These are phyloP conservation scores for Daedalea quercina DNA, from an alignment of 768 basidiomycete genomes.

Conservation along the genomic window DNA sequence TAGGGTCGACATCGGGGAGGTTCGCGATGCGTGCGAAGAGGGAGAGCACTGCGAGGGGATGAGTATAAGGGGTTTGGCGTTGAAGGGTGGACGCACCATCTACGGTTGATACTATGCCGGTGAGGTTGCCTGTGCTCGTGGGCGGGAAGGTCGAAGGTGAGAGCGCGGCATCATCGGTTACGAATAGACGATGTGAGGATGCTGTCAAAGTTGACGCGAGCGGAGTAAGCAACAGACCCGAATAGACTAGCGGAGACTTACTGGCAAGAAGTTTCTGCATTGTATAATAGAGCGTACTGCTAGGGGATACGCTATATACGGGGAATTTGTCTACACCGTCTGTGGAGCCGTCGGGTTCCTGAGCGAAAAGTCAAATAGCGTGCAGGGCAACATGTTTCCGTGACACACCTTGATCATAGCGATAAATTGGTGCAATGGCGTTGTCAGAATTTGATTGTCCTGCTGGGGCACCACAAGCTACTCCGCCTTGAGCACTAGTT, in stretches of 20 bases:
- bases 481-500: background rate
- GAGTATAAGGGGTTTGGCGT: background rate
- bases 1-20: constrained; percentile 69
- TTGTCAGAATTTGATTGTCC: constrained; percentile 70
- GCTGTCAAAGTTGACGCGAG: constrained; percentile 42
- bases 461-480: constrained; percentile 76
- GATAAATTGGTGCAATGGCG: constrained; percentile 64
- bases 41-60: constrained; percentile 52
- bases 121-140: constrained; percentile 40
- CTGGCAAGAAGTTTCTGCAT: constrained; percentile 81
- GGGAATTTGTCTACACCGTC: constrained; percentile 80
- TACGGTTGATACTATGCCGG: constrained; percentile 76
- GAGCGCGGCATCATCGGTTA: constrained; percentile 53
- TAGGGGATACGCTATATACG: constrained; percentile 70
- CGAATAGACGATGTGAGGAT: constrained; percentile 73
- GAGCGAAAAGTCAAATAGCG: background rate
- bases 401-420: constrained; percentile 58
- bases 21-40: constrained; percentile 72
- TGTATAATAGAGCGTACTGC: constrained; percentile 58
- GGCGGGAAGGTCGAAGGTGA: constrained; percentile 44
- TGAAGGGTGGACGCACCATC: constrained; percentile 48
- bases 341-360: constrained; percentile 69
- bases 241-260: constrained; percentile 30
- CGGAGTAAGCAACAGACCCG: background rate
- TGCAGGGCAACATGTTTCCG: background rate